Conservation (phyloP, 75 land plant genomes). For the Pinus albicaulis region DNA sequence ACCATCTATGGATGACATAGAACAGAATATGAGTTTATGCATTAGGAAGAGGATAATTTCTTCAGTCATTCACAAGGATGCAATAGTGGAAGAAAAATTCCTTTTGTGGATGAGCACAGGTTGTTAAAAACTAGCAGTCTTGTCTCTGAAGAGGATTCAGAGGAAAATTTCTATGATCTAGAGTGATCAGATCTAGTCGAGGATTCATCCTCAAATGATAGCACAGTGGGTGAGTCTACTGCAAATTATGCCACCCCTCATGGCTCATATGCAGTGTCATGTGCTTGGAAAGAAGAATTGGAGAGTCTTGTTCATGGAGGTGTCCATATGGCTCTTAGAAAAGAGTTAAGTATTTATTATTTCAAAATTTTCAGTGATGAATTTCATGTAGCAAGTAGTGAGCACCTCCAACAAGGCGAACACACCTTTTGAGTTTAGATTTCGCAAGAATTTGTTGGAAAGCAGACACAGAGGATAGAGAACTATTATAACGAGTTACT, state of each 20-base stretch:
- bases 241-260: no score
- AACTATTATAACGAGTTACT: no score
- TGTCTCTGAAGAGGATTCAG: slow-evolving; percentile 75
- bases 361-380: not conserved
- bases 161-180: slow-evolving; percentile 88
- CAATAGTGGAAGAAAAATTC: not conserved
- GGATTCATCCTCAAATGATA: no score
- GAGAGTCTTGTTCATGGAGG: slow-evolving; percentile 92
- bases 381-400: not conserved
- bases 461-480: no score
- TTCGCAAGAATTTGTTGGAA: no score
- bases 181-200: slow-evolving; percentile 51
- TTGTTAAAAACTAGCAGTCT: not conserved
- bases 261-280: no score
- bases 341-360: slow-evolving; percentile 60
- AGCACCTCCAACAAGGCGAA: not conserved
- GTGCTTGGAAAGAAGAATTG: no score
- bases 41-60: slow-evolving; percentile 36
- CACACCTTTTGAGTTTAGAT: no score
- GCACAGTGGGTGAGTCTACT: no score
- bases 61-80: not conserved
- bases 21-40: slow-evolving; percentile 55
- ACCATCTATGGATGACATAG: slow-evolving; percentile 71
- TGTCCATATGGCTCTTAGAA: slow-evolving; percentile 94
- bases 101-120: slow-evolving; percentile 13